phyloP scores from a whole-genome alignment of 257 asterid genomes.

The Plantago elongata region DNA sequence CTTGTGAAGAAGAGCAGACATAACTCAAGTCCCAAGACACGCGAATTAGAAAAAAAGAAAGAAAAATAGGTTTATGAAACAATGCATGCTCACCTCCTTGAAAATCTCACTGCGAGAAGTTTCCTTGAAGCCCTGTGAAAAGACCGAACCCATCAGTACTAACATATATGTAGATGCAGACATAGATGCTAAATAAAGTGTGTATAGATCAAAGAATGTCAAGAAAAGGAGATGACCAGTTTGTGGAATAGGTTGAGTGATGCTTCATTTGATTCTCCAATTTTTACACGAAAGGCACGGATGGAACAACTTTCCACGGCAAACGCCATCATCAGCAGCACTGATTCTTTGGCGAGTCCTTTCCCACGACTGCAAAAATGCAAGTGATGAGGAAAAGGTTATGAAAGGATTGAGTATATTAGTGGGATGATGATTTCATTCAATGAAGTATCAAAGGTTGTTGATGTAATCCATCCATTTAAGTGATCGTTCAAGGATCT shows the following conservation, averaged over 20 bases:
- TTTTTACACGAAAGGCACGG: slow-evolving; percentile 56
- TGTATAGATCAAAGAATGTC: neutral
- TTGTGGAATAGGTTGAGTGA: slow-evolving; percentile 66
- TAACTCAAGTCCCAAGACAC: too few species aligned
- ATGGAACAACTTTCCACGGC: slow-evolving; percentile 60
- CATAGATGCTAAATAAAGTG: neutral
- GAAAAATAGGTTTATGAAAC: neutral
- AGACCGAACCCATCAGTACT: slow-evolving; percentile 8
- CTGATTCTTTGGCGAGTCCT: slow-evolving; percentile 81
- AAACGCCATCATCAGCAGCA: slow-evolving; percentile 78
- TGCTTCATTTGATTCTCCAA: slow-evolving; percentile 70
- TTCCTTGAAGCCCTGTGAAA: slow-evolving; percentile 64
- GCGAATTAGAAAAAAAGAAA: too few species aligned
- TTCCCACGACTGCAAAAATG: slow-evolving; percentile 63
- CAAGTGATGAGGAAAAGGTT: too few species aligned
- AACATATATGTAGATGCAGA: neutral
- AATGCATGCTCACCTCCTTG: slow-evolving; percentile 55
- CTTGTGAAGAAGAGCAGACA: too few species aligned
- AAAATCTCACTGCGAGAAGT: slow-evolving; percentile 66
- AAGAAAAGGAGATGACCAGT: slow-evolving; percentile 37
- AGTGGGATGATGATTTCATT: slow-evolving; percentile 61
- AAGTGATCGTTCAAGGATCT: slow-evolving; percentile 93
- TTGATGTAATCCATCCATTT: slow-evolving; percentile 90
- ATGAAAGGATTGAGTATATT: neutral
- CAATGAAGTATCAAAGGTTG: slow-evolving; percentile 92